Percentiles rank a stretch among this genome's conserved stretches.
Evolutionary conservation across 768 basidiomycete species (phyloP).

Genomic region (Strobilomyces dryophilus): DNA sequence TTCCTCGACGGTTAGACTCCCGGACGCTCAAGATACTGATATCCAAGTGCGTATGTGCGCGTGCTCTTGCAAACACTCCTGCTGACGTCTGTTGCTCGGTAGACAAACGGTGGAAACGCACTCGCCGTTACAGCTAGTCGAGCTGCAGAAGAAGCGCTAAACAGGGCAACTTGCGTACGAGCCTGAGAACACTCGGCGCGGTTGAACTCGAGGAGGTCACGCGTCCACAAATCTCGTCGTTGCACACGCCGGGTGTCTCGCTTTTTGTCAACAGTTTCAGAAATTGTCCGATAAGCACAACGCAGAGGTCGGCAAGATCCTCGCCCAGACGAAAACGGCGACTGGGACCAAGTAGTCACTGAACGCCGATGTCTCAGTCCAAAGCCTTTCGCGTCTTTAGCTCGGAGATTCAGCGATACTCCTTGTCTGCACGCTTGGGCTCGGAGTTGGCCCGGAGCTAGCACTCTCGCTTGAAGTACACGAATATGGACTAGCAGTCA

Average conservation of each 20-base stretch:
- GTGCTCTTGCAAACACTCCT: not conserved
- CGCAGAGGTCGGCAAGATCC: slow-evolving; percentile 60
- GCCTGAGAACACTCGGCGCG: slow-evolving; percentile 68
- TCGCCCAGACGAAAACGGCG: slow-evolving; percentile 60
- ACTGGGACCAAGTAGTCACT: slow-evolving; percentile 34
- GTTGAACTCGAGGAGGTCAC: slow-evolving; percentile 63
- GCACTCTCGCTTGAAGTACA: too few species aligned
- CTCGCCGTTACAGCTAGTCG: slow-evolving; percentile 53
- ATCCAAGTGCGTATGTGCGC: slow-evolving; percentile 53
- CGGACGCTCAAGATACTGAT: slow-evolving; percentile 77
- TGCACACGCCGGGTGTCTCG: not conserved
- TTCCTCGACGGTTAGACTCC: slow-evolving; percentile 66
- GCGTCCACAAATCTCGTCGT: not conserved
- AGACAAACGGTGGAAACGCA: slow-evolving; percentile 71
- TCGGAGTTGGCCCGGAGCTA: too few species aligned
- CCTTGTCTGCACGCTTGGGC: too few species aligned
- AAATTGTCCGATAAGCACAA: slow-evolving; percentile 62
- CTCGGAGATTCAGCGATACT: too few species aligned
- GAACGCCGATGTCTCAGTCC: too few species aligned
- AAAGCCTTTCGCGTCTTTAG: too few species aligned
- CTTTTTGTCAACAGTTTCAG: slow-evolving; percentile 53
- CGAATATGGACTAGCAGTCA: too few species aligned
- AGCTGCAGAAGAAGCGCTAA: slow-evolving; percentile 76
- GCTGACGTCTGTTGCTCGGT: not conserved
- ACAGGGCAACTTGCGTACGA: slow-evolving; percentile 61